Conservation (phyloP, 2,329 filamentous ascomycete species). For the Hansfordia pulvinata region DNA sequence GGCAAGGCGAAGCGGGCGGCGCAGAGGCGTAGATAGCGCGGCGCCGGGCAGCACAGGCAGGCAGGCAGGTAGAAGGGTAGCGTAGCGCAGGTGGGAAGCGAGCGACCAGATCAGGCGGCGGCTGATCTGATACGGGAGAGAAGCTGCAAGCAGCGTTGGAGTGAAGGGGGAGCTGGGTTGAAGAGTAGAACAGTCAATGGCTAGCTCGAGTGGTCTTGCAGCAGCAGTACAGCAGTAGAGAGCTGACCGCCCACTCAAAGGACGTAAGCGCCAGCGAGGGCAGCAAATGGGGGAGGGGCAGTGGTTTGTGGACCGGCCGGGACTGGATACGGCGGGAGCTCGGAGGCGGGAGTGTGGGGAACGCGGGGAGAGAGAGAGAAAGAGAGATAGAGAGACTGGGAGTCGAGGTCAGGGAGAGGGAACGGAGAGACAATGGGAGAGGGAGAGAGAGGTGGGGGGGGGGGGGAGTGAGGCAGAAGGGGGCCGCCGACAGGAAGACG, state of each 20-base stretch:
- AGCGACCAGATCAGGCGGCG: too few relatives aligned
- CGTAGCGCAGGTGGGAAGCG: too few relatives aligned
- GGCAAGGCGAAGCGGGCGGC: too few relatives aligned
- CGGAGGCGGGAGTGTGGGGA: slow-evolving; percentile 2
- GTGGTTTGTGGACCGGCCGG: slow-evolving; percentile 14
- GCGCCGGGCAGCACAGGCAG: too few relatives aligned
- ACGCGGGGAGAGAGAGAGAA: neutral
- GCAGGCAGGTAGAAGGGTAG: too few relatives aligned
- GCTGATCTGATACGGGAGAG: too few relatives aligned
- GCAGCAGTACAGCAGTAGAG: slow-evolving; percentile 12
- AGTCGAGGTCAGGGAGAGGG: neutral
- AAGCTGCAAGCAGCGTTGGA: slow-evolving; percentile 19
- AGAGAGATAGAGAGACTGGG: neutral
- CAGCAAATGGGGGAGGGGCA: slow-evolving; percentile 17
- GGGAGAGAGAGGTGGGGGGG: slow-evolving; percentile 8
- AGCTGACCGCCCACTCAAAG: slow-evolving; percentile 16
- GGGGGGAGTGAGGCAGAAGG: slow-evolving; percentile 10
- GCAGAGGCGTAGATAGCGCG: too few relatives aligned
- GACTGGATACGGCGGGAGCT: slow-evolving; percentile 13
- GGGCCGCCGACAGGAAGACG: slow-evolving; percentile 6
- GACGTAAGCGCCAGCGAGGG: slow-evolving; percentile 14
- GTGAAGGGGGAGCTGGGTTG: slow-evolving; percentile 14
- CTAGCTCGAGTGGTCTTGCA: slow-evolving; percentile 14
- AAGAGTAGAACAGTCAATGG: slow-evolving; percentile 14
- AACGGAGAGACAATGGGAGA: slow-evolving; percentile 3